Evolutionary conservation across 2,329 filamentous ascomycete genomes (phyloP), one percentile per base, ranked within the genome.

Genomic region (Seiridium cupressi): DNA sequence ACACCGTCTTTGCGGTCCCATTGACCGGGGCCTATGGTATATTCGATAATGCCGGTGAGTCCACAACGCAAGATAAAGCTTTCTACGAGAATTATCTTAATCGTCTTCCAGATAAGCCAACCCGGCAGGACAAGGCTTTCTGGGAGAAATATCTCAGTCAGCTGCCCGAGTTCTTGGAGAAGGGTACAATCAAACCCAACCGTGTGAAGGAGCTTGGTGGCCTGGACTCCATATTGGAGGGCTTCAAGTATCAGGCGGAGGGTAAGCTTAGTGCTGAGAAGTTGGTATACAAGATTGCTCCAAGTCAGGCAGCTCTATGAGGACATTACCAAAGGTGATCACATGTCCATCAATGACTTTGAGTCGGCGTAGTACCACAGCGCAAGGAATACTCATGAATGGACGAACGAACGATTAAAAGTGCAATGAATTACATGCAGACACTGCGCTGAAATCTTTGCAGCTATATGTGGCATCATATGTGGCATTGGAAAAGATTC

Each of bases 181-280:
- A 64, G 2, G 69, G 70, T 10, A 68, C 66, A 60, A 59, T 74
- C 61, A 70, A 68, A 66, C 69, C 72, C 10, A 73, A 73, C 60
- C 63, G 61, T 31, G 57, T 66, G 5, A 65, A 60, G 47, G 70
- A 72, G 62, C 40, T 69, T 1, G 70, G 70, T 13, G 69, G 69
- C 1, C 59, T 74, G 6, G 65, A 70, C 2, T 65, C 66, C 13
- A 70, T 73, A 46, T 11, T 59, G 7, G 56, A 62, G 5, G 71
- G 71, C 0, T 73, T 73, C 56, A 59, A 67, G 60, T 46, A 65
- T 57, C 70, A 73, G 38, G 44, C 65, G 44, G 62, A 69, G 55
- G 69, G 71, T 44, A 69, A 65, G 44, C 66, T 74, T 48, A 70
- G 68, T 44, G 70, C 70, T 0, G 69, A 73, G 66, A 74, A 73